Evolutionary conservation across 257 asterid species (phyloP).

Genomic region (Nicotiana attenuata): DNA sequence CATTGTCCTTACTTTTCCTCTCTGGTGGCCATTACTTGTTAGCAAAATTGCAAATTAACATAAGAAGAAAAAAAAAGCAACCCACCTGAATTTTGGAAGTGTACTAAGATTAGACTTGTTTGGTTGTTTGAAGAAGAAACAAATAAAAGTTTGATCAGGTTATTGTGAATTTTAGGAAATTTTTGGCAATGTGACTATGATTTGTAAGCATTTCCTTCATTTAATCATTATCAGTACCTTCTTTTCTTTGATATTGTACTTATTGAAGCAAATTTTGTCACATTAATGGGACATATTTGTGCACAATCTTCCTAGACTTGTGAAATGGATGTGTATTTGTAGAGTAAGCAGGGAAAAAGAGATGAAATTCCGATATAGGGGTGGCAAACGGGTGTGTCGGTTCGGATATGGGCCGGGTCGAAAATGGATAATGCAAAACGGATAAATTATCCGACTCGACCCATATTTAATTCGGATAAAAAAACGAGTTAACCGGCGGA

Average conservation of each 20-base stretch:
- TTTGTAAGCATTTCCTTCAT: slow-evolving; percentile 3
- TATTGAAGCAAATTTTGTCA: background rate
- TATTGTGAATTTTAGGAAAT: background rate
- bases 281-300: background rate
- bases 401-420: too few species aligned
- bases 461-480: too few species aligned
- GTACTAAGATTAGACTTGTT: background rate
- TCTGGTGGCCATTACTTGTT: slow-evolving; percentile 26
- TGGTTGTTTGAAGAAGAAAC: background rate
- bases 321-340: background rate
- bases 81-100: background rate
- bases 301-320: background rate
- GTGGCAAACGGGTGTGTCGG: too few species aligned
- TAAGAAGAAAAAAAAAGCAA: background rate
- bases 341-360: background rate
- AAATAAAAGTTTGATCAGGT: background rate
- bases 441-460: too few species aligned
- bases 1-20: slow-evolving; percentile 26
- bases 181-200: background rate
- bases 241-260: background rate
- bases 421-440: too few species aligned
- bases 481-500: too few species aligned
- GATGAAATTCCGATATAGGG: too few species aligned
- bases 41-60: background rate
- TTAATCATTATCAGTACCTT: background rate